Base-by-base conservation (phyloP, 2,329 filamentous ascomycete species). In the Xylariomycetidae sp. region DNA sequence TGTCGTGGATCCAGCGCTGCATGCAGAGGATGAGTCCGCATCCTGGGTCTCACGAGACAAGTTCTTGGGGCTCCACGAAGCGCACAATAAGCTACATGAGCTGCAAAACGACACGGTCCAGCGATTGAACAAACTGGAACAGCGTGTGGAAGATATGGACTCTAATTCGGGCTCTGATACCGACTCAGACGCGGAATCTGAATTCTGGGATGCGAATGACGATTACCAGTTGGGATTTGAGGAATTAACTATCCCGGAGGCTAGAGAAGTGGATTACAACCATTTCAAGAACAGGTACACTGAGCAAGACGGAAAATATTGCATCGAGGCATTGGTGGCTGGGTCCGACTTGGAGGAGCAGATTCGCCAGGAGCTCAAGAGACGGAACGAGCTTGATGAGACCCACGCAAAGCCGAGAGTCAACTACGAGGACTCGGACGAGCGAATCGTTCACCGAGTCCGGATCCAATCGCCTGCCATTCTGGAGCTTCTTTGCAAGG, bases 271-370 rank as follows among this genome's bases (percentile, higher is more conserved):
- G 5, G 30, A 37, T n/a, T 37, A 28, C 17, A 30, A 37, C n/a
- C 23, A 37, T 11, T 37, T 37, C 14, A 37, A 37, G 19, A 37
- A 37, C 13, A 25, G 30, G n/a, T 37, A 37, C 18, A 37, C 18
- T 3, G 34, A 37, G n/a, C 11, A 25, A 1, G 34, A 37, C 2
- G 30, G 25, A 2, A 37, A 32, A 15, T 33, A 33, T 13, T 37
- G 34, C 15, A 37, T 37, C 26, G 34, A 37, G 18, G 34, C 18
- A 4, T 16, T 37, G 12, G 17, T 32, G 12, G 25, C 34, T 9
- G 29, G 28, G n/a, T 28, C 34, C 4, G 22, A 33, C 17, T 11
- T 28, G 25, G 25, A 28, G 12, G 29, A 32, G 16, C 34, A 37
- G 16, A 26, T 33, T 16, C 34, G 34, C 5, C 23, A 19, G 25